phyloP scores from a whole-genome alignment of 2,329 filamentous ascomycete genomes.

The Fusarium sp. region DNA sequence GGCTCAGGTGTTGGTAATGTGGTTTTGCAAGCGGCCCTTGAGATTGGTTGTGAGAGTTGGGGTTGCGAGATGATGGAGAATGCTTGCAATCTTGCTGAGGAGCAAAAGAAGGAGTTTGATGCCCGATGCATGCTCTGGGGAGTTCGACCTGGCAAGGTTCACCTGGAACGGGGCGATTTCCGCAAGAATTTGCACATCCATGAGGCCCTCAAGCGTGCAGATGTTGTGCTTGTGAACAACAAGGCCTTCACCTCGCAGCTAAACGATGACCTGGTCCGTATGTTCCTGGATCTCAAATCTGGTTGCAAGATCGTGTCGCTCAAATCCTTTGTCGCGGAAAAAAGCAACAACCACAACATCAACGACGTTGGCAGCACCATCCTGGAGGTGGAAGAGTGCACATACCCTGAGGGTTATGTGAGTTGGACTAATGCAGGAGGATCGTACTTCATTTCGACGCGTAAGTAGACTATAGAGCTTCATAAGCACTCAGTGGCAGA shows the following conservation, averaged over 20 bases:
- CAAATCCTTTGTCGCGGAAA: conserved; percentile 87
- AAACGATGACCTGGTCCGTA: conserved; percentile 84
- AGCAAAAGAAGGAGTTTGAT: conserved; percentile 83
- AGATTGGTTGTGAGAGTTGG: conserved; percentile 94
- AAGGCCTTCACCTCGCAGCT: conserved; percentile 91
- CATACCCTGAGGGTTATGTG: conserved; percentile 76
- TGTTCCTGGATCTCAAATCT: conserved; percentile 92
- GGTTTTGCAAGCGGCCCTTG: conserved; percentile 89
- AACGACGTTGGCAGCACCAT: conserved; percentile 84
- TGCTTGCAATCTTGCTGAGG: conserved; percentile 81
- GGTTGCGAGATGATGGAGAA: conserved; percentile 97
- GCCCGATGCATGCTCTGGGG: conserved; percentile 93
- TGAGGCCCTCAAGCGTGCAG: conserved; percentile 80
- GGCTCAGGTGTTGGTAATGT: conserved; percentile 97
- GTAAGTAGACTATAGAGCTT: conserved; percentile 61
- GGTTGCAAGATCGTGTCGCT: conserved; percentile 91
- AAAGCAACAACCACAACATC: conserved; percentile 78
- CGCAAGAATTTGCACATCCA: conserved; percentile 76
- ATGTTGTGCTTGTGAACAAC: conserved; percentile 98
- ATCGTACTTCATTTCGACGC: conserved; percentile 87
- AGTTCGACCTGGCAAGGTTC: conserved; percentile 79
- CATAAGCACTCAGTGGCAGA: conserved; percentile 43
- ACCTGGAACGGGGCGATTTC: conserved; percentile 86
- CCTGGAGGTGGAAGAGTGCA: conserved; percentile 75
- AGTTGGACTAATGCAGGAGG: conserved; percentile 91